Conservation (phyloP, 139 green algal genomes). For the Choricystis sp. region DNA sequence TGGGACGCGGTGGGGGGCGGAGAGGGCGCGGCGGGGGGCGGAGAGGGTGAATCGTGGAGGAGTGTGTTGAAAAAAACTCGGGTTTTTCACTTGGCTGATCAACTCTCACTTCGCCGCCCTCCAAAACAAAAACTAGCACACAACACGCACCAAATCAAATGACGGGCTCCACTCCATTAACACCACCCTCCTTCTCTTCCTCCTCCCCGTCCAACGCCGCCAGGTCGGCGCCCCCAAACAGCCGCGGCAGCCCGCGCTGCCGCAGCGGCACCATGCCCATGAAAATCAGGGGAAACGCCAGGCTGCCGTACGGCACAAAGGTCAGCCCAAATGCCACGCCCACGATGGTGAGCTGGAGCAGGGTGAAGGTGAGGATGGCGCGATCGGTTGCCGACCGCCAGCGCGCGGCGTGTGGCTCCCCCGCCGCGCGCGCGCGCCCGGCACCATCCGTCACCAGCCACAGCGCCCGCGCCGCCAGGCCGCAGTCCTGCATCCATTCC, state of each 20-base stretch:
- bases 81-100: too few relatives aligned
- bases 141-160: too few relatives aligned
- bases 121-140: too few relatives aligned
- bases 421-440: slow-evolving; percentile 12
- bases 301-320: slow-evolving; percentile 21
- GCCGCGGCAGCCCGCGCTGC: slow-evolving; percentile 38
- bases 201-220: slow-evolving; percentile 39
- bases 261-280: slow-evolving; percentile 60
- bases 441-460: slow-evolving; percentile 47
- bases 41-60: too few relatives aligned
- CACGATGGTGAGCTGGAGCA: slow-evolving; percentile 35
- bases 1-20: too few relatives aligned
- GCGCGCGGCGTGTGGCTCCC: slow-evolving; percentile 34
- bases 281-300: slow-evolving; percentile 70
- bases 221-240: slow-evolving; percentile 31
- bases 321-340: slow-evolving; percentile 41
- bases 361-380: slow-evolving; percentile 47
- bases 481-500: slow-evolving; percentile 51
- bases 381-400: slow-evolving; percentile 44
- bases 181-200: slow-evolving; percentile 29
- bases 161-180: too few relatives aligned
- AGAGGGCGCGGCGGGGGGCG: too few relatives aligned
- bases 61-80: too few relatives aligned
- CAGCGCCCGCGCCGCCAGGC: slow-evolving; percentile 58
- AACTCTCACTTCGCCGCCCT: too few relatives aligned